These are phyloP conservation scores for Paspalum notatum DNA, from an alignment of 176 grass and related monocot species.

Conservation along the genomic window DNA sequence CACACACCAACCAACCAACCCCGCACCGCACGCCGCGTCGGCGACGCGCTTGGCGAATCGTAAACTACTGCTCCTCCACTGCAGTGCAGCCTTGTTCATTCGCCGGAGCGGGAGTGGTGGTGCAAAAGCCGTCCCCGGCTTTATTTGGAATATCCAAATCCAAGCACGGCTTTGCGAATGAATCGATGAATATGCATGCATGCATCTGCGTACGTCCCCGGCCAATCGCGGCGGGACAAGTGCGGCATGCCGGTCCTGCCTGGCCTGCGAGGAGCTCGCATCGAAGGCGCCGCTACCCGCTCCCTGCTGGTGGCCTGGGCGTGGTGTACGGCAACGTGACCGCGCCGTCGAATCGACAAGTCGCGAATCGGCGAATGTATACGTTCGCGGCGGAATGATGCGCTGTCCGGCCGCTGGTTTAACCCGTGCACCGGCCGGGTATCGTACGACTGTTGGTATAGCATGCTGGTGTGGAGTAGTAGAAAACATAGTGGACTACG, in stretches of 20 bases:
- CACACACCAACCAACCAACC: background rate
- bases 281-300: background rate
- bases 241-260: background rate
- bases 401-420: too few relatives aligned
- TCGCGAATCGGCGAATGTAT: too few relatives aligned
- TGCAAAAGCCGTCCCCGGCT: background rate
- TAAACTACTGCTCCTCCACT: slow-evolving; percentile 27
- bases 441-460: too few relatives aligned
- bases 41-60: slow-evolving; percentile 20
- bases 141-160: background rate
- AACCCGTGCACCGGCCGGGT: too few relatives aligned
- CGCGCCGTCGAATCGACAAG: background rate
- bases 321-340: background rate
- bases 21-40: background rate
- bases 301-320: background rate
- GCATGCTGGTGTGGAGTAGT: too few relatives aligned
- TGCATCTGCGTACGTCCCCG: background rate
- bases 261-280: background rate
- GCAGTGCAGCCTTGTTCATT: background rate
- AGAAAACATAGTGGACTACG: too few relatives aligned
- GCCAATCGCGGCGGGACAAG: background rate
- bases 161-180: background rate
- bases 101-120: background rate
- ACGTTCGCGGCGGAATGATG: too few relatives aligned
- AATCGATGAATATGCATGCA: background rate